These are phyloP conservation scores for Cercospora zeae-maydis DNA, from an alignment of 2,329 filamentous ascomycete genomes.

Conservation along the genomic window DNA sequence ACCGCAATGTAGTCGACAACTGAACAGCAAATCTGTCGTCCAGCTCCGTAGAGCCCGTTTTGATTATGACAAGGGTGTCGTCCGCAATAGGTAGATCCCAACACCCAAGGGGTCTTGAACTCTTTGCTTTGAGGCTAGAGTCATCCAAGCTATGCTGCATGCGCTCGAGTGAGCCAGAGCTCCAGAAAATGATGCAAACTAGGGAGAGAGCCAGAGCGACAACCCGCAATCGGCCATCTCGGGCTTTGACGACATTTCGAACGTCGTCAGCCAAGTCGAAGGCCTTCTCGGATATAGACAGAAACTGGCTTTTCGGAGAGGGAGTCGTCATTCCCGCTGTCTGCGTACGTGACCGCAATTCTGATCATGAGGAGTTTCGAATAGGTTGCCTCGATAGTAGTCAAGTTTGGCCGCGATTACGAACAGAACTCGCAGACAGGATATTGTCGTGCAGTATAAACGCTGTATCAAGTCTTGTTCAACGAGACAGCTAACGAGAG, in stretches of 20 bases:
- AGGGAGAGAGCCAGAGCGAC: background rate
- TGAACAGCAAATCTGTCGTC: constrained; percentile 53
- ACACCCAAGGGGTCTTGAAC: background rate
- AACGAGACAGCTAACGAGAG: too few relatives aligned
- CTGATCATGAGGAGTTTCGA: too few relatives aligned
- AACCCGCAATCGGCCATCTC: background rate
- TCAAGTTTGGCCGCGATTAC: too few relatives aligned
- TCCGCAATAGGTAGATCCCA: constrained; percentile 34
- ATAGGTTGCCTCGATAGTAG: too few relatives aligned
- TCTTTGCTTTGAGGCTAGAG: background rate
- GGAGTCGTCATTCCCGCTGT: background rate
- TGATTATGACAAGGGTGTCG: constrained; percentile 54
- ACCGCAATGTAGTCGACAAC: constrained; percentile 52
- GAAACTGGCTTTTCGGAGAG: background rate
- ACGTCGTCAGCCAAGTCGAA: background rate
- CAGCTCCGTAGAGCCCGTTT: constrained; percentile 58
- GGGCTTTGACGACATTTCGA: background rate
- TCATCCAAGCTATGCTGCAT: background rate
- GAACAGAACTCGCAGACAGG: too few relatives aligned
- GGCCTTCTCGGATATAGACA: background rate
- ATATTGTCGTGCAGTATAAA: too few relatives aligned
- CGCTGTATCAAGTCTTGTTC: too few relatives aligned
- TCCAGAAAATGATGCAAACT: background rate
- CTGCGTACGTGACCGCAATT: too few relatives aligned
- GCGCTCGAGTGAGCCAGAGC: background rate